Evolutionary conservation across 2,329 filamentous ascomycete genomes (phyloP), one percentile per base, ranked within the genome.

Genomic region (Ilyonectria destructans): DNA sequence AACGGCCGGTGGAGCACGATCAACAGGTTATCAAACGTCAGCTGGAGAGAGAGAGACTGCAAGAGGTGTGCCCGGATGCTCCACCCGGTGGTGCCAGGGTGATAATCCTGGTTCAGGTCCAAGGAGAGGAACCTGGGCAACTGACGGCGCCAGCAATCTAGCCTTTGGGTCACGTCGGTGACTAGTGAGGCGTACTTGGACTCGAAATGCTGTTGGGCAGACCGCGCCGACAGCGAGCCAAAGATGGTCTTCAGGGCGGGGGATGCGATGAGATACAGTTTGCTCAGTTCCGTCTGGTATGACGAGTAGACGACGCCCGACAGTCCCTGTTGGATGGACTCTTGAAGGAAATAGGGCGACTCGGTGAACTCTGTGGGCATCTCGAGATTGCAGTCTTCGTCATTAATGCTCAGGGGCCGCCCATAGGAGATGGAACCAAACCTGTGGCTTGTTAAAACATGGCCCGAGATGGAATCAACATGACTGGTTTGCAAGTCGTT

Each of bases 391-490:
- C 58, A 37, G 17, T 60, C 58, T 23, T 60, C 58, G 33, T 60
- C 58, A 4, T 60, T 60, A 15, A 60, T 60, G 23, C 58, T 60
- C 17, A 60, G 15, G 3, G 58, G 58, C 4, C 58, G 46, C 15
- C 58, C 46, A 40, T 60, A 60, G 15, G 58, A 60, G 12, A 60
- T 60, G 13, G 58, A 60, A n/a, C 46, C 45, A 35, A 60, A 60
- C 23, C 56, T 58, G 29, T 17, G 6, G 4, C 35, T 10, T 6
- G 37, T 58, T 17, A 58, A 35, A 6, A 49, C 6, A 33, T 35
- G 7, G 12, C 12, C 21, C 2, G 21, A 23, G 21, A 23, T 23
- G 13, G 31, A 17, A 23, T 10, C 4, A 9, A 8, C 17, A 1
- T 21, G 31, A 4, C 7, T 33, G 6, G 19, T 15, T 9, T 43